Percentiles rank a stretch among this genome's conserved stretches.
phyloP scores from a whole-genome alignment of 495 filamentous ascomycete genomes.

The Xylaria sp. region DNA sequence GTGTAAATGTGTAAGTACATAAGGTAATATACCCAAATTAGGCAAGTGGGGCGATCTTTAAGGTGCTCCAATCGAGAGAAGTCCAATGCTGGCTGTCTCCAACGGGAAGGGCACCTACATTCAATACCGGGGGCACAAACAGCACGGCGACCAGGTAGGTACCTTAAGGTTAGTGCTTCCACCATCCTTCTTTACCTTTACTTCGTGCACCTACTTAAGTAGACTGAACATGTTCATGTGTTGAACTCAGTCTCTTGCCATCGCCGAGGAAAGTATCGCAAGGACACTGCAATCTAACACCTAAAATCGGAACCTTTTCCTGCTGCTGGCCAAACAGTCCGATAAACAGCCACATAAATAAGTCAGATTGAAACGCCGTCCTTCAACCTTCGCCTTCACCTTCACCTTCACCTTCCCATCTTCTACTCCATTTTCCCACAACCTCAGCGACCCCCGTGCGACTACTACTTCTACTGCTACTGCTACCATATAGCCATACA shows the following conservation, averaged over 20 bases:
- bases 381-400: too few relatives aligned
- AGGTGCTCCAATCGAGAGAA: not conserved
- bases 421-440: not conserved
- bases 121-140: slow-evolving; percentile 3
- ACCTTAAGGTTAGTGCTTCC: slow-evolving; percentile 13
- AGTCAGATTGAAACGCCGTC: not conserved
- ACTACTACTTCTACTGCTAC: not conserved
- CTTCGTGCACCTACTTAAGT: too few relatives aligned
- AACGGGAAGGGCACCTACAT: not conserved
- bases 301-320: not conserved
- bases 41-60: slow-evolving; percentile 17
- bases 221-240: not conserved
- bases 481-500: not conserved
- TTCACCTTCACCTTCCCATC: not conserved
- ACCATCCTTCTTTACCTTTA: slow-evolving; percentile 3
- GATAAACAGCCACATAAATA: not conserved
- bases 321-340: not conserved
- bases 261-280: not conserved
- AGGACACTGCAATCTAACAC: not conserved
- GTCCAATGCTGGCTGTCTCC: not conserved
- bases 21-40: slow-evolving; percentile 20
- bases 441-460: not conserved
- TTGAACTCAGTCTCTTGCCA: not conserved
- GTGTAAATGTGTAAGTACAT: not conserved
- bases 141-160: not conserved